phyloP scores from a whole-genome alignment of 2,329 filamentous ascomycete species.

The Aspergillus neoniger region DNA sequence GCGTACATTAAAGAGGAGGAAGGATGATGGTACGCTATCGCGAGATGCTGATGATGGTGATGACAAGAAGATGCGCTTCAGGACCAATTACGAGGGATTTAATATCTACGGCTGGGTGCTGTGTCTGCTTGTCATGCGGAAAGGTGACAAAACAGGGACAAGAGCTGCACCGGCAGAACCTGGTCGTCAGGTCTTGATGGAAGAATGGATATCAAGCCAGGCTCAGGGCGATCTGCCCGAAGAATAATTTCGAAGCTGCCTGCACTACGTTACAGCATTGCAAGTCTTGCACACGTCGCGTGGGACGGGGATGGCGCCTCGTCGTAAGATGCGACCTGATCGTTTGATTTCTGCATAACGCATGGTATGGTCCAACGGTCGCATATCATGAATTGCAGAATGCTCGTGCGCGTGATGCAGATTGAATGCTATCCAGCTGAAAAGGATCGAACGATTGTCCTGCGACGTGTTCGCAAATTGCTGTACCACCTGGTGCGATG shows the following conservation, averaged over 20 bases:
- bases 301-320: background rate
- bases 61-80: slow-evolving; percentile 88
- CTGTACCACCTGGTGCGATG: background rate
- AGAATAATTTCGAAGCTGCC: slow-evolving; percentile 26
- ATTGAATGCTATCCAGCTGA: background rate
- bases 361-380: background rate
- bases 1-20: slow-evolving; percentile 34
- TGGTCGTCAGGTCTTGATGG: slow-evolving; percentile 71
- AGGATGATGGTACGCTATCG: slow-evolving; percentile 33
- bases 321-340: background rate
- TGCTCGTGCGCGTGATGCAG: background rate
- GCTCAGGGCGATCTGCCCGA: slow-evolving; percentile 44
- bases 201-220: slow-evolving; percentile 86
- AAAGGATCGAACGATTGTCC: background rate
- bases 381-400: background rate
- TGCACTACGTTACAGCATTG: background rate
- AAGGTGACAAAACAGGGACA: slow-evolving; percentile 51
- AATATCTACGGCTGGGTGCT: slow-evolving; percentile 92
- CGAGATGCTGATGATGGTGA: slow-evolving; percentile 52
- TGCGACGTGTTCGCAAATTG: background rate
- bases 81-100: slow-evolving; percentile 91
- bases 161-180: slow-evolving; percentile 38
- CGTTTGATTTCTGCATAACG: background rate
- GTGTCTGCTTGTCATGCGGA: slow-evolving; percentile 83
- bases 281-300: background rate